Conservation (phyloP, 768 basidiomycete species). For the Phanerochaete sordida region DNA sequence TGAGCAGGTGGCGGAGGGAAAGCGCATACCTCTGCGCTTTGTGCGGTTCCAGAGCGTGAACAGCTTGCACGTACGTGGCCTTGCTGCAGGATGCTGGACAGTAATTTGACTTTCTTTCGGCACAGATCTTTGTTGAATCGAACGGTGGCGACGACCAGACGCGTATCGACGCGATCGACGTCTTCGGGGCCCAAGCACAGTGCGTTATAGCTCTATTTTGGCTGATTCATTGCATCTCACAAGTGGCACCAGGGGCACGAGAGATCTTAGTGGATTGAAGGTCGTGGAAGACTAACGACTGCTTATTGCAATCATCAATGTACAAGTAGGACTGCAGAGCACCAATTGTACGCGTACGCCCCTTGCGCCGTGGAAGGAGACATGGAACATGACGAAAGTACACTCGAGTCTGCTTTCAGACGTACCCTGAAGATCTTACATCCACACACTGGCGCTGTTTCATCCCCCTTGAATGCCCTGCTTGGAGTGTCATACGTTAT, state of each 20-base stretch:
- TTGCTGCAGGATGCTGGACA: background rate
- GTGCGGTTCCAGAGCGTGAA: conserved; percentile 72
- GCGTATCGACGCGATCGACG: conserved; percentile 62
- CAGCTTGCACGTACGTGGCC: conserved; percentile 52
- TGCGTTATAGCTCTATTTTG: conserved; percentile 29
- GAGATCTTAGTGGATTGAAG: conserved; percentile 26
- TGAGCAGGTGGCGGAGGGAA: conserved; percentile 46
- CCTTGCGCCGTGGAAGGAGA: no score
- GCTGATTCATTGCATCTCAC: background rate
- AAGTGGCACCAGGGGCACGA: conserved; percentile 13
- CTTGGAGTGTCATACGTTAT: no score
- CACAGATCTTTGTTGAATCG: conserved; percentile 69
- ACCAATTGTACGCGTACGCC: background rate
- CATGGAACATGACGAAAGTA: no score
- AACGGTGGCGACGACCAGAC: conserved; percentile 63
- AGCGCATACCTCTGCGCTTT: conserved; percentile 50
- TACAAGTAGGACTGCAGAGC: background rate
- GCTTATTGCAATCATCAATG: background rate
- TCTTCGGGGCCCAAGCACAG: conserved; percentile 58
- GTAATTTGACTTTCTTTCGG: background rate
- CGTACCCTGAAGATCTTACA: no score
- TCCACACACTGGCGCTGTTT: no score
- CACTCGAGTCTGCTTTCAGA: no score
- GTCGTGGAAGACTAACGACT: conserved; percentile 20
- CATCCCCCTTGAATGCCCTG: no score